Percentiles rank a stretch among this genome's conserved stretches.
Conservation (phyloP, 2,329 filamentous ascomycete genomes). For the Colletotrichum cordylinicola region DNA sequence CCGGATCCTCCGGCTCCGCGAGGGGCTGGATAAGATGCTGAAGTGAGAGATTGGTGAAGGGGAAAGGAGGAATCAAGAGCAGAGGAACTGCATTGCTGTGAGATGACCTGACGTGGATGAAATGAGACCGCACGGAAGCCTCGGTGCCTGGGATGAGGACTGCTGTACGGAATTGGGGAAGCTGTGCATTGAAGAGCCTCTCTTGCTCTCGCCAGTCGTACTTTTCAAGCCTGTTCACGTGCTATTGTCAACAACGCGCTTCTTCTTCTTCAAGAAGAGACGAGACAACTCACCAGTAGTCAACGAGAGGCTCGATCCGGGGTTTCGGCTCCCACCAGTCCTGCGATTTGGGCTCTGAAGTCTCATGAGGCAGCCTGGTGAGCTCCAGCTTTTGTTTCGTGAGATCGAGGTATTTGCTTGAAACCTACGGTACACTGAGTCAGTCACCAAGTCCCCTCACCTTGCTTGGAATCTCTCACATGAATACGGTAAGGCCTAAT, state of each 20-base stretch:
- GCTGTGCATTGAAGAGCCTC: conserved; percentile 56
- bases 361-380: conserved; percentile 67
- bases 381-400: conserved; percentile 72
- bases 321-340: conserved; percentile 67
- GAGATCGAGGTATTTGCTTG: conserved; percentile 69
- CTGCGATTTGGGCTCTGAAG: conserved; percentile 49
- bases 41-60: conserved; percentile 67
- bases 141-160: conserved; percentile 48
- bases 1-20: conserved; percentile 55
- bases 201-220: conserved; percentile 71
- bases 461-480: conserved; percentile 43
- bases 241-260: background rate
- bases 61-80: conserved; percentile 70
- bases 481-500: conserved; percentile 63
- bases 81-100: conserved; percentile 64
- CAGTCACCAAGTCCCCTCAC: conserved; percentile 30
- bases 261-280: background rate
- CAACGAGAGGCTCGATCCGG: conserved; percentile 67
- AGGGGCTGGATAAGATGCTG: conserved; percentile 60
- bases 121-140: conserved; percentile 62
- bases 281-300: conserved; percentile 60
- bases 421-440: conserved; percentile 48
- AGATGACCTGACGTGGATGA: conserved; percentile 65
- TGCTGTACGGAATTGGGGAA: conserved; percentile 70
- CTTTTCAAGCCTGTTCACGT: conserved; percentile 60